Conservation (phyloP, 2,329 filamentous ascomycete species). For the Penicillium sp. region DNA sequence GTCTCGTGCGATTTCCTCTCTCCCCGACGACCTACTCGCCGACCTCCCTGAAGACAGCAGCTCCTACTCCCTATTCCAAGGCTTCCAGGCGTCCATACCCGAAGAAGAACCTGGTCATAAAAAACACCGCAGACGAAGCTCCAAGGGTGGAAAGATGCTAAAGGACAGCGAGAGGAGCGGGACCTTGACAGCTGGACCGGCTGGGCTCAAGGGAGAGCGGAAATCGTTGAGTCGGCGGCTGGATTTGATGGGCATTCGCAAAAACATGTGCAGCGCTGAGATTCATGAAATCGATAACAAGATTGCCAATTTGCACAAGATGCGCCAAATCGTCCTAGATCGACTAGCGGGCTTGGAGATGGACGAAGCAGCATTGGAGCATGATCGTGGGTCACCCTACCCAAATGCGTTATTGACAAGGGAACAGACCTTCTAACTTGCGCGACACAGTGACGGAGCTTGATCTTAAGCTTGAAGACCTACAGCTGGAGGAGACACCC, state of each 20-base stretch:
- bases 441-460: slow-evolving; percentile 49
- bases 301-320: slow-evolving; percentile 84
- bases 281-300: slow-evolving; percentile 97
- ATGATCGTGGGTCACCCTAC: slow-evolving; percentile 62
- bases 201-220: slow-evolving; percentile 74
- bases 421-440: slow-evolving; percentile 3
- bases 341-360: slow-evolving; percentile 80
- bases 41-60: slow-evolving; percentile 86
- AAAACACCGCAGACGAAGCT: slow-evolving; percentile 64
- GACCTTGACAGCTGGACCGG: slow-evolving; percentile 58
- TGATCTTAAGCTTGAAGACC: slow-evolving; percentile 59
- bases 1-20: slow-evolving; percentile 79
- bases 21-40: slow-evolving; percentile 82
- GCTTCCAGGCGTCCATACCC: slow-evolving; percentile 86
- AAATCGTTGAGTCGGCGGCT: slow-evolving; percentile 74
- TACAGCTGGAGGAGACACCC: slow-evolving; percentile 49
- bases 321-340: slow-evolving; percentile 88
- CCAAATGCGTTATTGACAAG: slow-evolving; percentile 1
- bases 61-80: slow-evolving; percentile 89
- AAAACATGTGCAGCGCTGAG: slow-evolving; percentile 96
- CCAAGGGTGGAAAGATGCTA: slow-evolving; percentile 71
- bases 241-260: slow-evolving; percentile 85
- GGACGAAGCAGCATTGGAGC: slow-evolving; percentile 84
- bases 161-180: slow-evolving; percentile 56
- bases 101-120: slow-evolving; percentile 61